Conservation (phyloP, 768 basidiomycete genomes). For the Termitomyces sp. region DNA sequence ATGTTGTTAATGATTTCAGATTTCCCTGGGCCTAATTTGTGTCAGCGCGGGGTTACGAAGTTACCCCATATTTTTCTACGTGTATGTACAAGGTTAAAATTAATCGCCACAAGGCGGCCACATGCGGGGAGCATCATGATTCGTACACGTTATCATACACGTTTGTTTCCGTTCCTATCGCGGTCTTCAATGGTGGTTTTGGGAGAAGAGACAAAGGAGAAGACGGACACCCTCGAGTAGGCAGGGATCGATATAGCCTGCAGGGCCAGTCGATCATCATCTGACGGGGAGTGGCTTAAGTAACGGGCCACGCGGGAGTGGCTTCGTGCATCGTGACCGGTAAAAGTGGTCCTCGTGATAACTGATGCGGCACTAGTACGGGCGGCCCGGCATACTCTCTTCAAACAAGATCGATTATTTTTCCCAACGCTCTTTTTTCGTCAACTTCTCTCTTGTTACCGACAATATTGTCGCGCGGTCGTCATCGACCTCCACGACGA, state of each 20-base stretch:
- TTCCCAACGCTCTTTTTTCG: slow-evolving; percentile 7
- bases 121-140: neutral
- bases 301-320: slow-evolving; percentile 1
- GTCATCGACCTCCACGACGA: slow-evolving; percentile 1
- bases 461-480: neutral
- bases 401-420: slow-evolving; percentile 14
- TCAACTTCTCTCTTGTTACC: slow-evolving; percentile 1
- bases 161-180: slow-evolving; percentile 2
- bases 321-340: slow-evolving; percentile 10
- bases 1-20: neutral
- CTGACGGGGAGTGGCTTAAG: slow-evolving; percentile 1
- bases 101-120: neutral
- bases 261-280: neutral
- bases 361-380: neutral
- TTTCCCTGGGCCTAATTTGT: slow-evolving; percentile 2
- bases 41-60: neutral
- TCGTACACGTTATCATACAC: neutral
- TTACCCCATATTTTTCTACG: slow-evolving; percentile 2
- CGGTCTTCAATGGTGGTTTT: neutral
- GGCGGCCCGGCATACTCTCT: slow-evolving; percentile 9
- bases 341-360: slow-evolving; percentile 6
- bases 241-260: neutral
- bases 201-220: neutral
- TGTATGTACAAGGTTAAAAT: slow-evolving; percentile 1
- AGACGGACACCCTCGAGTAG: neutral